phyloP scores from a whole-genome alignment of 228 moss, liverwort and hornwort species.

The Sphagnum magellanicum region DNA sequence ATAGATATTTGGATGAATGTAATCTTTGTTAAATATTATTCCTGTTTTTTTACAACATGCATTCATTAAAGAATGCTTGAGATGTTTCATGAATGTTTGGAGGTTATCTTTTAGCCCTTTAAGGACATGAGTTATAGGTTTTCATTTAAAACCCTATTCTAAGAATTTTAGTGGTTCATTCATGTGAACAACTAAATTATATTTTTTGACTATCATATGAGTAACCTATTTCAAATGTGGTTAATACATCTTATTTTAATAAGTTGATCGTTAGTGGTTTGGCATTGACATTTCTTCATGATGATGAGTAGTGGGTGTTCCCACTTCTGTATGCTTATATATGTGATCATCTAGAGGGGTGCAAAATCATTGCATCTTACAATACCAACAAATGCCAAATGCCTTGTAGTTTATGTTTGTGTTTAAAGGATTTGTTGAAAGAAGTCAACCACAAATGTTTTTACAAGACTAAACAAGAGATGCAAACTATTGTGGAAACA shows the following conservation, averaged over 20 bases:
- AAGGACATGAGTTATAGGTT: background rate
- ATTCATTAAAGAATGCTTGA: background rate
- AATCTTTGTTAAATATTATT: background rate
- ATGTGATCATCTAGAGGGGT: slow-evolving; percentile 6
- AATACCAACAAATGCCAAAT: background rate
- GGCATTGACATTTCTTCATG: background rate
- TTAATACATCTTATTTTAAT: too few relatives aligned
- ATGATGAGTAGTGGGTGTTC: slow-evolving; percentile 4
- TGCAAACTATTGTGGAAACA: background rate
- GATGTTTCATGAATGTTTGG: slow-evolving; percentile 4
- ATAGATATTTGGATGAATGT: slow-evolving; percentile 6
- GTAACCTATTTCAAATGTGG: too few relatives aligned
- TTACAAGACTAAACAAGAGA: background rate
- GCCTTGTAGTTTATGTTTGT: background rate
- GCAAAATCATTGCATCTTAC: slow-evolving; percentile 1
- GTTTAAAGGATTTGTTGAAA: background rate
- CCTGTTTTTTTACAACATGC: background rate
- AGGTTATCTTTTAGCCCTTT: background rate
- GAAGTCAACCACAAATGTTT: background rate
- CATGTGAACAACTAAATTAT: too few relatives aligned
- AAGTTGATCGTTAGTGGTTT: background rate
- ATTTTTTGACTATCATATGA: too few relatives aligned
- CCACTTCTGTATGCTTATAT: slow-evolving; percentile 6
- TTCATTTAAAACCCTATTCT: too few relatives aligned
- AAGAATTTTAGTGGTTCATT: too few relatives aligned